Conservation (phyloP, 805 yeast species). For the Huiozyma naganishii region DNA sequence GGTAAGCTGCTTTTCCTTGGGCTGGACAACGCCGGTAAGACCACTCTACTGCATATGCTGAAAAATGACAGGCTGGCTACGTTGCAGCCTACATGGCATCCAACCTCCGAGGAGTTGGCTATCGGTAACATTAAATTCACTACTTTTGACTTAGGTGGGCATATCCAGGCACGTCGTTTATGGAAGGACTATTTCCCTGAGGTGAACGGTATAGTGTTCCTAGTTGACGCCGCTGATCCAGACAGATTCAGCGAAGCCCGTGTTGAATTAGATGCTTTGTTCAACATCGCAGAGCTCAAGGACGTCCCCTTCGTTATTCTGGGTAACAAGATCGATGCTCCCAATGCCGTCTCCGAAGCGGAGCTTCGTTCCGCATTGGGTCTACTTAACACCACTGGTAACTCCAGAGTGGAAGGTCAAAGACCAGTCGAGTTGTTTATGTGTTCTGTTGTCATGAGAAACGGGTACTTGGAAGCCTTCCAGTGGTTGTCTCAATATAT, state of each 20-base stretch:
- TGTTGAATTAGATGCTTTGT: conserved; percentile 86
- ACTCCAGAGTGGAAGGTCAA: conserved; percentile 53
- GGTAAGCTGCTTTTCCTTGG: conserved; percentile 94
- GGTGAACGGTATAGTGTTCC: conserved; percentile 91
- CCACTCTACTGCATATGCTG: conserved; percentile 76
- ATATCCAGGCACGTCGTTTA: conserved; percentile 95
- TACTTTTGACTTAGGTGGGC: conserved; percentile 97
- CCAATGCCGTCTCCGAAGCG: conserved; percentile 88
- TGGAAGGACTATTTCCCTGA: conserved; percentile 99
- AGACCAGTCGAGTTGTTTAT: conserved; percentile 94
- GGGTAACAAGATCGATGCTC: conserved; percentile 94
- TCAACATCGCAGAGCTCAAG: conserved; percentile 82
- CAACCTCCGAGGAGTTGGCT: conserved; percentile 95
- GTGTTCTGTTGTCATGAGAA: conserved; percentile 98
- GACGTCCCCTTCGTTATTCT: conserved; percentile 85
- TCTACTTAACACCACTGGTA: conserved; percentile 82
- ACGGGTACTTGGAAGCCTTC: conserved; percentile 97
- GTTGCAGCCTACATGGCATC: conserved; percentile 95
- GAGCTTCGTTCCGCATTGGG: conserved; percentile 88
- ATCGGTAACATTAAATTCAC: conserved; percentile 95
- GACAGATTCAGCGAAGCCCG: conserved; percentile 91
- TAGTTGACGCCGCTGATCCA: conserved; percentile 95
- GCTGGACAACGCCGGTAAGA: conserved; percentile 96
- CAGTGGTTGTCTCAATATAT: conserved; percentile 97
- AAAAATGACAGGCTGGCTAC: conserved; percentile 96